These are phyloP conservation scores for Schizothecium vesticola DNA, from an alignment of 495 filamentous ascomycete genomes.

Conservation along the genomic window DNA sequence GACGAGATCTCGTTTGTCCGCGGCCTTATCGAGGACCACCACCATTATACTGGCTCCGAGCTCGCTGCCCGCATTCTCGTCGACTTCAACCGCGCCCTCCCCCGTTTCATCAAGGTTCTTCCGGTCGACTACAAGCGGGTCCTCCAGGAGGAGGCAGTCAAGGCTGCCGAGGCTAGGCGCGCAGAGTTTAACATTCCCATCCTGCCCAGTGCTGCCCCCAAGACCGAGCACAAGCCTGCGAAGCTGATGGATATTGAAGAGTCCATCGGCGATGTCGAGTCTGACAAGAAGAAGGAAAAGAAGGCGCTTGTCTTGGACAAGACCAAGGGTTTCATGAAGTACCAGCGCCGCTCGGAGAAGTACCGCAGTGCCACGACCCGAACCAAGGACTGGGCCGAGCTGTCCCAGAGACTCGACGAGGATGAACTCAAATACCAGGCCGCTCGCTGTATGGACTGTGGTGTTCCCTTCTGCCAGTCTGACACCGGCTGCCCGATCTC, in stretches of 20 bases:
- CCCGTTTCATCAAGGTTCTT: constrained; percentile 89
- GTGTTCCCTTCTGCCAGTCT: constrained; percentile 98
- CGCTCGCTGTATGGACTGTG: constrained; percentile 99
- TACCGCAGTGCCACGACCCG: constrained; percentile 84
- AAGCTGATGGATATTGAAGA: constrained; percentile 95
- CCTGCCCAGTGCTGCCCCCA: constrained; percentile 54
- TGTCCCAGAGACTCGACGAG: constrained; percentile 82
- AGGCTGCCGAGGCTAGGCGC: constrained; percentile 76
- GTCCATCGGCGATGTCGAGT: constrained; percentile 75
- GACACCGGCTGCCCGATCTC: constrained; percentile 97
- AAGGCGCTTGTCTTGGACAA: constrained; percentile 94
- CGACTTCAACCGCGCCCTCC: constrained; percentile 93
- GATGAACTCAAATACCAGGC: constrained; percentile 99
- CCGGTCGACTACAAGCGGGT: constrained; percentile 98
- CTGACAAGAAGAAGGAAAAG: constrained; percentile 96
- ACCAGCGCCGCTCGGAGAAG: constrained; percentile 88
- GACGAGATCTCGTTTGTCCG: constrained; percentile 90
- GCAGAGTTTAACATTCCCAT: constrained; percentile 79
- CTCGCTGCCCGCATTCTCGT: constrained; percentile 90
- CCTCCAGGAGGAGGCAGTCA: constrained; percentile 76
- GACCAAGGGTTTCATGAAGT: constrained; percentile 98
- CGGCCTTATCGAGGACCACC: constrained; percentile 94
- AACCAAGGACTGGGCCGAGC: constrained; percentile 91
- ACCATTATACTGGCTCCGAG: constrained; percentile 98
- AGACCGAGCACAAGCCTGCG: constrained; percentile 65